These are phyloP conservation scores for Coprinellus micaceus DNA, from an alignment of 768 basidiomycete species.

Conservation along the genomic window DNA sequence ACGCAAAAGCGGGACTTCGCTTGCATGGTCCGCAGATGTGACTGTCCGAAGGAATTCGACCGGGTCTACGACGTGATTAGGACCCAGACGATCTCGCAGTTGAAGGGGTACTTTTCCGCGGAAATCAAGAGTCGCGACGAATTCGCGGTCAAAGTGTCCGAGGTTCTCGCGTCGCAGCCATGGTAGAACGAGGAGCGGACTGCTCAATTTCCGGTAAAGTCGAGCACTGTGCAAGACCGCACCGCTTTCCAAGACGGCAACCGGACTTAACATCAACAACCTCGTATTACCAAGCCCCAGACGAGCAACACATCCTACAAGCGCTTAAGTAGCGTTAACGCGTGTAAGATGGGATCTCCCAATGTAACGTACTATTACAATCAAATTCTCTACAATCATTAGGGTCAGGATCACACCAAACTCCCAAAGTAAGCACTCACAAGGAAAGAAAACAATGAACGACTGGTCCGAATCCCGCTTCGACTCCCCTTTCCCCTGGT, in stretches of 20 bases:
- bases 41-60: conserved; percentile 37
- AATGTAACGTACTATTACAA: too few species aligned
- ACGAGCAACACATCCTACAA: too few species aligned
- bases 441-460: conserved; percentile 1
- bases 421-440: neutral
- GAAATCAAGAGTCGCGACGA: conserved; percentile 45
- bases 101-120: conserved; percentile 54
- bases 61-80: conserved; percentile 35
- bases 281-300: too few species aligned
- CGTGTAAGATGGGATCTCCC: too few species aligned
- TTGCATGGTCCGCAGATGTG: conserved; percentile 35
- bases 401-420: too few species aligned
- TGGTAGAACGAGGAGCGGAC: conserved; percentile 1
- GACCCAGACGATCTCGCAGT: conserved; percentile 37
- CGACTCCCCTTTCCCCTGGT: neutral
- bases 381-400: too few species aligned
- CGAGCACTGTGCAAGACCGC: too few species aligned
- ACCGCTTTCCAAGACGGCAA: too few species aligned
- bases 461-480: conserved; percentile 2
- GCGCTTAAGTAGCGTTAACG: too few species aligned
- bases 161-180: conserved; percentile 54
- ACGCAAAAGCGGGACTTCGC: conserved; percentile 52
- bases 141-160: conserved; percentile 47
- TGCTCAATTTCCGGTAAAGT: too few species aligned
- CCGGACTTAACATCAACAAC: too few species aligned